Percentiles rank a stretch among this genome's conserved stretches.
Evolutionary conservation across 164 flowering plant species (phyloP).

Genomic region (Sedum album): DNA sequence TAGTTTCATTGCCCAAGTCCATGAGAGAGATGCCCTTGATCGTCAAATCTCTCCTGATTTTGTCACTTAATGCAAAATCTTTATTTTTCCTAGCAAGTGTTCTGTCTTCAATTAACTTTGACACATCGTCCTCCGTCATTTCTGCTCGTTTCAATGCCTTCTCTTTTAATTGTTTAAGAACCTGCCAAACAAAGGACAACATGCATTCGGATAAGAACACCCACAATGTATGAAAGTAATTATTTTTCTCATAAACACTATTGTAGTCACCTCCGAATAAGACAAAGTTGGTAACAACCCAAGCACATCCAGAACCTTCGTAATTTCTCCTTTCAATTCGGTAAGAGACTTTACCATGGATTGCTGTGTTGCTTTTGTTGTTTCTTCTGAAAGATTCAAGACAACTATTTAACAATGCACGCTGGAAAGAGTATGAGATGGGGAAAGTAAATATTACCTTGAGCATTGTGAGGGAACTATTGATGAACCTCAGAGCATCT

Average conservation of each 20-base stretch:
- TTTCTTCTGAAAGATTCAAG: conserved; percentile 34
- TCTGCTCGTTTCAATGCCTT: conserved; percentile 75
- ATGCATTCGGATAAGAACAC: neutral
- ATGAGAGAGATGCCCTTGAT: conserved; percentile 67
- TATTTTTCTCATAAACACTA: too few species aligned
- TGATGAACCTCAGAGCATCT: conserved; percentile 57
- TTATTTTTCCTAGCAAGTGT: conserved; percentile 51
- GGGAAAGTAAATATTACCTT: conserved; percentile 34
- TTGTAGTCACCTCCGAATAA: conserved; percentile 67
- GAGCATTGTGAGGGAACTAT: conserved; percentile 33
- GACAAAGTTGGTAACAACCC: conserved; percentile 46
- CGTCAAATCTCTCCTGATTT: conserved; percentile 49
- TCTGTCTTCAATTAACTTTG: conserved; percentile 52
- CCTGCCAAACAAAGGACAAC: conserved; percentile 28
- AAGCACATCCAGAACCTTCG: conserved; percentile 38
- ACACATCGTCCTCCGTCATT: conserved; percentile 49
- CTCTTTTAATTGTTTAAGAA: conserved; percentile 62
- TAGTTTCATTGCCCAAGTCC: conserved; percentile 60
- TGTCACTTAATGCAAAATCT: conserved; percentile 51
- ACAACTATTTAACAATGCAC: neutral
- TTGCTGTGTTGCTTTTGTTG: conserved; percentile 45
- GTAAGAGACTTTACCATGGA: conserved; percentile 37
- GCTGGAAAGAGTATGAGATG: neutral
- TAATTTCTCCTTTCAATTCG: conserved; percentile 49
- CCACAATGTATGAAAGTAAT: too few species aligned